Base-by-base conservation (phyloP, 208 protist species). In the Wallacemonas sp. region DNA sequence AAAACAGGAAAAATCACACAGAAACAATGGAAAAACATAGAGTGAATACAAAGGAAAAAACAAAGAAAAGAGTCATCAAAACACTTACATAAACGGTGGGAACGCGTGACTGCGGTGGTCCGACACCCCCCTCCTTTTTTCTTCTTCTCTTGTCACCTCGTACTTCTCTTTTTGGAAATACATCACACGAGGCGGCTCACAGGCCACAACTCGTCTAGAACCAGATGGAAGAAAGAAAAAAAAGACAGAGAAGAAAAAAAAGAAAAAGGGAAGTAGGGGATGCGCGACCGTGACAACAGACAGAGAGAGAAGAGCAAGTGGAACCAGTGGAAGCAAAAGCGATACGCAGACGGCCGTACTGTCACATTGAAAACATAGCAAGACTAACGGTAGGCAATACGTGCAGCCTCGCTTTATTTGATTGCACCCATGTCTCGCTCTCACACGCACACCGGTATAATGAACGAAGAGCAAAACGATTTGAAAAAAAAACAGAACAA, bases 31-130 rank as follows among this genome's bases (percentile, higher is more conserved):
- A 63, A 33, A 49, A 49, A 57, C 27, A 67, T 41, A 14, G 14
- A 41, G n/a, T n/a, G 2, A 67, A 67, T 56, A 12, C 39, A n/a
- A 47, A 43, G n/a, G 14, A 54, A 67, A 67, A 24, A 48, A 36
- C 26, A 54, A 21, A 54, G 4, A 23, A 16, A 23, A 30, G 19
- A 49, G 14, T 52, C n/a, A 29, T n/a, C n/a, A n/a, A n/a, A n/a
- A n/a, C n/a, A n/a, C n/a, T n/a, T n/a, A n/a, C n/a, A n/a, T n/a
- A n/a, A n/a, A n/a, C n/a, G n/a, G n/a, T n/a, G n/a, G n/a, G n/a
- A n/a, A n/a, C n/a, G n/a, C n/a, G n/a, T n/a, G n/a, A n/a, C 16
- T 47, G 36, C 36, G 14, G 6, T 49, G 32, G 36, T 65, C 19
- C 19, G 11, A 21, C 12, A 49, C 19, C 14, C 36, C 19, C 26